Evolutionary conservation across 768 basidiomycete species (phyloP), one percentile per base, ranked within the genome.

Genomic region (Leucocoprinus sp.): DNA sequence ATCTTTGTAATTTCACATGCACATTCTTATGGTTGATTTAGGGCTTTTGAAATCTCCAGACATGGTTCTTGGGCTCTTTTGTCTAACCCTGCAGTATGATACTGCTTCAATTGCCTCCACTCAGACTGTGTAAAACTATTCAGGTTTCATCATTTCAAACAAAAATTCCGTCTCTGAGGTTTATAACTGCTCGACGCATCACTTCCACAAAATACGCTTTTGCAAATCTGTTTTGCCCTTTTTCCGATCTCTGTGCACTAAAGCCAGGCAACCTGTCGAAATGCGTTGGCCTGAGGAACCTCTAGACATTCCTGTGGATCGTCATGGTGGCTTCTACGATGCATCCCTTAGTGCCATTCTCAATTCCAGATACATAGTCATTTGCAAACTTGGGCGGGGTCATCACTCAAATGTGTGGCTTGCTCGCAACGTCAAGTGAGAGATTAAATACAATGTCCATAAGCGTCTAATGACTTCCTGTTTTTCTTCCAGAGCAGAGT

Each of bases 311-410:
- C n/a, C n/a, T n/a, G n/a, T n/a, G n/a, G n/a, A n/a, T n/a, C n/a
- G n/a, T 31, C 8, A 14, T 31, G 31, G 31, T 14, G 31, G 31
- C 31, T 31, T 31, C 31, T 31, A 31, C 14, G 11, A 31, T 12
- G 8, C 14, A 14, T 7, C 11, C 14, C 14, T 31, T 31, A 14
- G 6, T 11, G 14, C 31, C 14, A 8, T n/a, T n/a, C 31, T 31
- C 11, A 37, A 37, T 37, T 18, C 18, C 36, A 37, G 74, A 35
- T 80, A 80, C 55, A 48, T 65, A 21, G 65, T 80, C 40, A 65
- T 80, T 17, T 59, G 74, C 39, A 76, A 82, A 57, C 58, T 82
- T 21, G 80, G 77, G 1, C 75, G 67, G 66, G 74, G 75, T 1
- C 54, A 59, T 37, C 74, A 68, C 51, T 70, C 71, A 8, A 74